Evolutionary conservation across 345 rosid genomes (phyloP).

Genomic region (Sapria himalayana): DNA sequence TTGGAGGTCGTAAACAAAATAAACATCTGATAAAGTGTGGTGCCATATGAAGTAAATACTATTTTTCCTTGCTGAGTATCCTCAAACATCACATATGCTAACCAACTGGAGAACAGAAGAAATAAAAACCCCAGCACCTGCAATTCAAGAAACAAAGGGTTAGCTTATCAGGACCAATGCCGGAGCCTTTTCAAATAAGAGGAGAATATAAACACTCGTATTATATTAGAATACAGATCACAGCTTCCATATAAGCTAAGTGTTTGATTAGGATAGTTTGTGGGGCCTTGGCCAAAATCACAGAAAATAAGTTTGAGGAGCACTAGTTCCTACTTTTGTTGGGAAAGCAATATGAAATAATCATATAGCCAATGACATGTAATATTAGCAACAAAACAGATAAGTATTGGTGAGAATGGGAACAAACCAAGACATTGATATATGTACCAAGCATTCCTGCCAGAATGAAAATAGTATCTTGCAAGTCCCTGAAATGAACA

Average conservation of each 20-base stretch:
- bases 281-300: too few relatives aligned
- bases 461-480: slow-evolving; percentile 36
- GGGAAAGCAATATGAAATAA: too few relatives aligned
- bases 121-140: slow-evolving; percentile 84
- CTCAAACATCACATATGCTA: slow-evolving; percentile 90
- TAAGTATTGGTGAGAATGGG: slow-evolving; percentile 5
- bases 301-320: too few relatives aligned
- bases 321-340: too few relatives aligned
- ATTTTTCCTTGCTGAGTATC: slow-evolving; percentile 71
- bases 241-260: too few relatives aligned
- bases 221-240: too few relatives aligned
- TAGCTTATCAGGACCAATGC: too few relatives aligned
- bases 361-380: too few relatives aligned
- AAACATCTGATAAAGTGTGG: slow-evolving; percentile 74
- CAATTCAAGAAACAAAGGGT: slow-evolving; percentile 12
- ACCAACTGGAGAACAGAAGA: slow-evolving; percentile 82
- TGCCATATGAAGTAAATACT: slow-evolving; percentile 53
- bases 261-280: too few relatives aligned
- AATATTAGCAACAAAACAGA: not conserved
- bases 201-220: slow-evolving; percentile 4
- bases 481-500: slow-evolving; percentile 52
- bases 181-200: not conserved
- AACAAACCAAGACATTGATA: slow-evolving; percentile 67
- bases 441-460: slow-evolving; percentile 86
- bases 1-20: slow-evolving; percentile 87